These are phyloP conservation scores for Cercospora sp. DNA, from an alignment of 2,329 filamentous ascomycete species.

Conservation along the genomic window DNA sequence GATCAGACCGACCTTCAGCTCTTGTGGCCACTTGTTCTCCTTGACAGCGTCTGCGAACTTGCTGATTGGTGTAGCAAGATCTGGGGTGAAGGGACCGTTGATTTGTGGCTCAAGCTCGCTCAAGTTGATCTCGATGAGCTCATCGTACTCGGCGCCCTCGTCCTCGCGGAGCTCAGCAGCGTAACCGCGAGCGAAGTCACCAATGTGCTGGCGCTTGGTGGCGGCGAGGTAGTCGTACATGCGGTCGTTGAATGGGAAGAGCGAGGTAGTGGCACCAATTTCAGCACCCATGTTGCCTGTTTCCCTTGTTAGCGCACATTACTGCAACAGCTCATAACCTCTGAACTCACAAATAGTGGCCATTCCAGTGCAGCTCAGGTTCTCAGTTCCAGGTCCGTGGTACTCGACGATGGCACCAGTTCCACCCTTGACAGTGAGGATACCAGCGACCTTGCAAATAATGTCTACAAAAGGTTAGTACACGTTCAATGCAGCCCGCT, in stretches of 20 bases:
- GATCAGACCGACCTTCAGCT: constrained; percentile 94
- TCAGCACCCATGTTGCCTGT: constrained; percentile 52
- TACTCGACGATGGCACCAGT: constrained; percentile 59
- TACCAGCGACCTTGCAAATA: constrained; percentile 95
- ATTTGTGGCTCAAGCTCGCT: constrained; percentile 94
- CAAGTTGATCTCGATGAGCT: constrained; percentile 94
- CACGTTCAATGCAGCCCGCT: neutral
- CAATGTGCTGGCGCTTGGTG: constrained; percentile 88
- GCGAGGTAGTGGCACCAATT: constrained; percentile 82
- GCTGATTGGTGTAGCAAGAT: constrained; percentile 95
- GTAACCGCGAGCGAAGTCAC: constrained; percentile 83
- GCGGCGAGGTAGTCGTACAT: constrained; percentile 95
- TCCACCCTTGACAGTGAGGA: constrained; percentile 95
- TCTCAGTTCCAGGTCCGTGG: constrained; percentile 68
- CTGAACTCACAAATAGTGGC: constrained; percentile 67
- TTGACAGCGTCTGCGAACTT: constrained; percentile 95
- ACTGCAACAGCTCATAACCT: neutral
- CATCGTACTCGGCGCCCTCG: constrained; percentile 89
- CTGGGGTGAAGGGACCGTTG: constrained; percentile 98
- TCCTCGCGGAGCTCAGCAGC: constrained; percentile 84
- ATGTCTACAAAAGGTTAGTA: constrained; percentile 62
- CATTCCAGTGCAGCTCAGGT: constrained; percentile 81
- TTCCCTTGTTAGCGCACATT: neutral
- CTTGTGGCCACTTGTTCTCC: constrained; percentile 92
- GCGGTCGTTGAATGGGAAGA: constrained; percentile 97